Evolutionary conservation across 306 rosid genomes (phyloP), one percentile per base, ranked within the genome.

Genomic region (Citrullus colocynthis): DNA sequence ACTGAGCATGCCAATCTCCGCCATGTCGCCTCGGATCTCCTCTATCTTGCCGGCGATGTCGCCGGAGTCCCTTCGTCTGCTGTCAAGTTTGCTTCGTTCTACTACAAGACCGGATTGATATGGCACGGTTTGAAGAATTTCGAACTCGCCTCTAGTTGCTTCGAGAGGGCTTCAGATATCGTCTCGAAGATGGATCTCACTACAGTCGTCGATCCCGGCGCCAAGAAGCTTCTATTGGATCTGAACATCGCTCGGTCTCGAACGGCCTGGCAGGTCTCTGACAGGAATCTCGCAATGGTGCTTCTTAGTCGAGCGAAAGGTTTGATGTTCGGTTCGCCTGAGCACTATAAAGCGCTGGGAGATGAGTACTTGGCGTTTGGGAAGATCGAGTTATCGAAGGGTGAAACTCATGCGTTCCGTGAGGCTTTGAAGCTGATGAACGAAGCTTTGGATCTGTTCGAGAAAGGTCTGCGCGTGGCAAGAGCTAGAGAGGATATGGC

Each of bases 61-160:
- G 3, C 81, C 16, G 97, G 97, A 0, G 86, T 95, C 8, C 97
- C 97, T 0, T 87, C 93, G 48, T 88, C 96, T 14, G 85, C 64
- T 3, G 62, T 90, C 49, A 92, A 95, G 78, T 82, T 89, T 17
- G 92, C 96, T 6, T 87, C 91, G 12, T 92, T 95, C 70, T 95
- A 90, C 89, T 83, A 82, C 74, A 95, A 88, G 79, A 89, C 97
- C 54, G 98, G 98, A 6, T 74, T 79, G 82, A 79, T 89, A 41
- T 95, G 97, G 97, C 91, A 89, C 75, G 81, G 82, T 32, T 91
- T 92, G 20, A 74, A 83, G 16, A 88, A 80, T n/a, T 87, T 90
- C 63, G 97, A 95, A 42, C 92, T 92, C 81, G 97, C 99, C 20
- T 86, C 96, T 5, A 64, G 81, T n/a, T 95, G 97, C 86, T 95